Evolutionary conservation across 2,329 filamentous ascomycete species (phyloP).

Genomic region (Rasamsonia emersonii): DNA sequence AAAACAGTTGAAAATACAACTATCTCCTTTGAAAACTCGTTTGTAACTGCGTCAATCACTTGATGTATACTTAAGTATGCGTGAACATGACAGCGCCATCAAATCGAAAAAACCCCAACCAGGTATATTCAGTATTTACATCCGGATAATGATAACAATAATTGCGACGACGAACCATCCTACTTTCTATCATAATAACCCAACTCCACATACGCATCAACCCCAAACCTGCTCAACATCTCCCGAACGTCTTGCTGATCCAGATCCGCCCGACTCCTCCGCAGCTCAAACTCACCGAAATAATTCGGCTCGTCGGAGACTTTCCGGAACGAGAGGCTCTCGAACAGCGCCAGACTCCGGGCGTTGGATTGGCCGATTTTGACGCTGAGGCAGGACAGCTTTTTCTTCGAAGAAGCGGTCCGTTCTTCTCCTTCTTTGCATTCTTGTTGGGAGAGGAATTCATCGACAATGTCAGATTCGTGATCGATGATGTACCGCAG

Average conservation of each 20-base stretch:
- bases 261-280: conserved; percentile 29
- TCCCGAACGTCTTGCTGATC: conserved; percentile 15
- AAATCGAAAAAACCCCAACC: no score
- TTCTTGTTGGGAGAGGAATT: conserved; percentile 37
- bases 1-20: conserved; percentile 8
- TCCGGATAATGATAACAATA: no score
- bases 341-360: conserved; percentile 52
- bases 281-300: conserved; percentile 60
- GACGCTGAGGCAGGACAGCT: conserved; percentile 44
- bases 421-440: conserved; percentile 10
- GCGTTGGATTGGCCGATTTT: conserved; percentile 53
- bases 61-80: no score
- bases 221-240: conserved; percentile 21
- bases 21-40: not conserved
- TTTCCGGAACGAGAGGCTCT: conserved; percentile 49
- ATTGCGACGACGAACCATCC: not conserved
- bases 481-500: conserved; percentile 58
- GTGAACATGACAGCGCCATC: no score
- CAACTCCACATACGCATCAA: conserved; percentile 31
- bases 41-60: not conserved
- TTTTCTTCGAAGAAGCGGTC: conserved; percentile 9
- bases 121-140: no score
- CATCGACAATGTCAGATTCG: conserved; percentile 46
- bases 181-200: conserved; percentile 19
- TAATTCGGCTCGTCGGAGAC: conserved; percentile 47